phyloP scores from a whole-genome alignment of 305 asterid genomes.

The Petunia hybrid region DNA sequence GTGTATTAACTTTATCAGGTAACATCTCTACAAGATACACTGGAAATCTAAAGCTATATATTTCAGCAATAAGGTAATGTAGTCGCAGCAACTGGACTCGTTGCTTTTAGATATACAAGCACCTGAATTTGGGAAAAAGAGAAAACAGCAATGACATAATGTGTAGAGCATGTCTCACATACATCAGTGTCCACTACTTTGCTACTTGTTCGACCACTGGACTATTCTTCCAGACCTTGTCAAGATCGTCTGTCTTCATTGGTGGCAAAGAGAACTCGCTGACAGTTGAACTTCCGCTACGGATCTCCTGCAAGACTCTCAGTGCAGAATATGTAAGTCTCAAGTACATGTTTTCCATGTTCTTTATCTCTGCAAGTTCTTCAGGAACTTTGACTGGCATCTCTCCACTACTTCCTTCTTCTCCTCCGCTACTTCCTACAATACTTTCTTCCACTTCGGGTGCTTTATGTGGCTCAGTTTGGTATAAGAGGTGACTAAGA shows the following conservation, averaged over 20 bases:
- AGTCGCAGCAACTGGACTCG: conserved; percentile 8
- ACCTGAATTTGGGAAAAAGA: neutral
- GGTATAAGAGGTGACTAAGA: conserved; percentile 59
- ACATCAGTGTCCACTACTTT: conserved; percentile 30
- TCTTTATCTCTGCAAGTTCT: conserved; percentile 63
- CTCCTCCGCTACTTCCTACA: conserved; percentile 17
- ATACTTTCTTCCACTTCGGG: conserved; percentile 28
- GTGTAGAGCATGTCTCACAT: neutral
- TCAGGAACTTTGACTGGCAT: conserved; percentile 52
- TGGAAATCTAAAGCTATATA: neutral
- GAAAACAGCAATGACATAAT: neutral
- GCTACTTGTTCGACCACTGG: conserved; percentile 45
- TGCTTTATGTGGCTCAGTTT: conserved; percentile 51
- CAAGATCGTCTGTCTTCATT: conserved; percentile 45
- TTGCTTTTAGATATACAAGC: neutral
- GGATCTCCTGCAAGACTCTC: conserved; percentile 64
- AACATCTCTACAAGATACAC: neutral
- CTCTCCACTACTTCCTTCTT: conserved; percentile 41
- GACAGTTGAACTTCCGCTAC: conserved; percentile 74
- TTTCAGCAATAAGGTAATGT: neutral
- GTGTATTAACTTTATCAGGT: neutral
- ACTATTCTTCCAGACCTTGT: conserved; percentile 47
- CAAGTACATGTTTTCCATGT: conserved; percentile 70
- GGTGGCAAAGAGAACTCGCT: conserved; percentile 80
- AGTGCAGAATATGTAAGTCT: conserved; percentile 70